Conservation (phyloP, 2,329 filamentous ascomycete genomes). For the Ophiosphaerella herpotricha region DNA sequence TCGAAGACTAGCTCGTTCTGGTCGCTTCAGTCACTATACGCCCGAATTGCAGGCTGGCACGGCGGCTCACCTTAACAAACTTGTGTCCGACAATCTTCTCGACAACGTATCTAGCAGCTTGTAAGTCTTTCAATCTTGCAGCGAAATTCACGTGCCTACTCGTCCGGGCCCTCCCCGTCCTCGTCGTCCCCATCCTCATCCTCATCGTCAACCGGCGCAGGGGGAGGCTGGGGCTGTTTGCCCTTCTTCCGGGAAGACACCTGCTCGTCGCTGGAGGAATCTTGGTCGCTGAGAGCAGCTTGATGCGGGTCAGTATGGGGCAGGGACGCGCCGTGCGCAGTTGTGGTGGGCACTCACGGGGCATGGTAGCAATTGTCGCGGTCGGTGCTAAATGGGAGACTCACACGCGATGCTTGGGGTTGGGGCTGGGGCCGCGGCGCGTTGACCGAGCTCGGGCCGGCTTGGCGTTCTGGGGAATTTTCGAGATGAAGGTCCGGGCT, state of each 20-base stretch:
- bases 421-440: conserved; percentile 10
- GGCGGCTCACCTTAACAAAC: conserved; percentile 48
- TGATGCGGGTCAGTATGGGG: conserved; percentile 19
- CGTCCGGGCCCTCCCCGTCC: conserved; percentile 47
- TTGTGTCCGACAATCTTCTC: conserved; percentile 73
- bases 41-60: conserved; percentile 24
- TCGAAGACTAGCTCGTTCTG: conserved; percentile 58
- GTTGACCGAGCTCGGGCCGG: conserved; percentile 19
- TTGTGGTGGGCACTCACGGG: conserved; percentile 36
- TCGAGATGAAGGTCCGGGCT: conserved; percentile 24
- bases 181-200: conserved; percentile 43
- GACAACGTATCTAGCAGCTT: conserved; percentile 66
- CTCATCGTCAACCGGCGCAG: conserved; percentile 41
- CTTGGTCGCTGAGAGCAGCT: conserved; percentile 50
- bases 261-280: conserved; percentile 40
- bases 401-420: conserved; percentile 7
- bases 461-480: conserved; percentile 33
- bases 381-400: conserved; percentile 4
- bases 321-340: conserved; percentile 2
- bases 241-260: conserved; percentile 31
- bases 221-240: conserved; percentile 18
- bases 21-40: conserved; percentile 9
- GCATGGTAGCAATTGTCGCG: conserved; percentile 33
- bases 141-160: conserved; percentile 46
- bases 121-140: conserved; percentile 21